phyloP scores from a whole-genome alignment of 352 stramenopile species.

The Pythium oligandrum region DNA sequence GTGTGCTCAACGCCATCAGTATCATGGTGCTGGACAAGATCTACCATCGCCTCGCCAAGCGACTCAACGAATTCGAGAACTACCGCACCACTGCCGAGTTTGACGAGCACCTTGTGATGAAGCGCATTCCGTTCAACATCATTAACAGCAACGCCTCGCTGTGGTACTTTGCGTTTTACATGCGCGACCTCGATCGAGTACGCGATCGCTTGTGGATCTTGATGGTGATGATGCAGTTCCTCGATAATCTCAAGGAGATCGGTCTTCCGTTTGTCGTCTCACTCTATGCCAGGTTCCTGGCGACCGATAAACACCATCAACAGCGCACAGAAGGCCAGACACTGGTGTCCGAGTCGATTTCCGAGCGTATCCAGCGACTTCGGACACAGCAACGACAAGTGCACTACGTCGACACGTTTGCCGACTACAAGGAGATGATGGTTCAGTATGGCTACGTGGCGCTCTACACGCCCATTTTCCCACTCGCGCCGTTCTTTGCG shows the following conservation, averaged over 20 bases:
- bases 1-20: conserved; percentile 59
- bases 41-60: conserved; percentile 54
- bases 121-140: conserved; percentile 74
- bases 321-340: no score
- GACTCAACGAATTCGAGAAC: conserved; percentile 73
- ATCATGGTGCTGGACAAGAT: conserved; percentile 61
- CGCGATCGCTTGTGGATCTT: conserved; percentile 65
- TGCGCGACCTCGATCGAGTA: conserved; percentile 45
- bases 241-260: conserved; percentile 73
- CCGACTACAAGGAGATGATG: conserved; percentile 80
- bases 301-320: conserved; percentile 35
- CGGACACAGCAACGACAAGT: conserved; percentile 58
- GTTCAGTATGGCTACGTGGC: conserved; percentile 92
- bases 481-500: conserved; percentile 87
- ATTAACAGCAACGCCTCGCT: conserved; percentile 74
- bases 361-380: conserved; percentile 40
- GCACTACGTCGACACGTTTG: conserved; percentile 60
- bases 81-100: conserved; percentile 61
- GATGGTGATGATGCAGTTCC: conserved; percentile 53
- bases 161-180: conserved; percentile 65
- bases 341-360: conserved; percentile 4
- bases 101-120: conserved; percentile 65
- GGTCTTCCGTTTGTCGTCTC: conserved; percentile 46
- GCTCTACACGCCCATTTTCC: conserved; percentile 89
- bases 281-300: conserved; percentile 35